These are phyloP conservation scores for Pythium pyrilobum DNA, from an alignment of 352 stramenopile species.

Conservation along the genomic window DNA sequence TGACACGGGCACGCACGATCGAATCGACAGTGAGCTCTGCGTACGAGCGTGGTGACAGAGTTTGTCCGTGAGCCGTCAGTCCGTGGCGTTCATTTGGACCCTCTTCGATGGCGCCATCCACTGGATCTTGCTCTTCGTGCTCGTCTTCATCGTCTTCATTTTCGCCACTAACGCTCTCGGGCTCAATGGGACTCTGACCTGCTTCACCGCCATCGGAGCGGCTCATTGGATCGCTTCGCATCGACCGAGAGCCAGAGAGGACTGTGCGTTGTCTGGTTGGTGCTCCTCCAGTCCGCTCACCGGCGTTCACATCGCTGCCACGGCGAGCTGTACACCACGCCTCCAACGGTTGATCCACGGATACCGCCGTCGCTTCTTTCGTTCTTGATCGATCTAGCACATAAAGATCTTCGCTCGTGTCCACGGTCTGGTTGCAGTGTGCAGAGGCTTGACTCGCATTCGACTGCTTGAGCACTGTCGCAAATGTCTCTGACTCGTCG, in stretches of 20 bases:
- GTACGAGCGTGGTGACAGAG: slow-evolving; percentile 21
- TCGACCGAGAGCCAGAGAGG: too few species aligned
- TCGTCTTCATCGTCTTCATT: slow-evolving; percentile 6
- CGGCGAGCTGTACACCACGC: slow-evolving; percentile 3
- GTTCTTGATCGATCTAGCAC: not conserved
- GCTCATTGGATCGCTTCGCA: too few species aligned
- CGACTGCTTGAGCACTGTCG: too few species aligned
- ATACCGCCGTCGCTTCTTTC: not conserved
- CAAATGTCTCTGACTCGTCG: too few species aligned
- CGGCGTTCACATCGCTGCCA: too few species aligned
- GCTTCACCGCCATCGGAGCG: too few species aligned
- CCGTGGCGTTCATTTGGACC: too few species aligned
- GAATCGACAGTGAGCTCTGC: slow-evolving; percentile 33
- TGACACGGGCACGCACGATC: slow-evolving; percentile 37
- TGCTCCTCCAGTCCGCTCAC: too few species aligned
- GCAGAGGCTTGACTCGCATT: not conserved
- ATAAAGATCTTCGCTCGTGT: not conserved
- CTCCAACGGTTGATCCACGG: not conserved
- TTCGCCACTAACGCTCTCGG: too few species aligned
- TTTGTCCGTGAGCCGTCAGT: too few species aligned
- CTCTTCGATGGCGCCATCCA: not conserved
- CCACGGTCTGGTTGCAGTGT: not conserved
- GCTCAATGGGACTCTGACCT: too few species aligned
- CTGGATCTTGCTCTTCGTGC: not conserved
- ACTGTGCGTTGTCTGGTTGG: too few species aligned